These are phyloP conservation scores for Tolypocladium tundrense DNA, from an alignment of 2,329 filamentous ascomycete species.

Conservation along the genomic window DNA sequence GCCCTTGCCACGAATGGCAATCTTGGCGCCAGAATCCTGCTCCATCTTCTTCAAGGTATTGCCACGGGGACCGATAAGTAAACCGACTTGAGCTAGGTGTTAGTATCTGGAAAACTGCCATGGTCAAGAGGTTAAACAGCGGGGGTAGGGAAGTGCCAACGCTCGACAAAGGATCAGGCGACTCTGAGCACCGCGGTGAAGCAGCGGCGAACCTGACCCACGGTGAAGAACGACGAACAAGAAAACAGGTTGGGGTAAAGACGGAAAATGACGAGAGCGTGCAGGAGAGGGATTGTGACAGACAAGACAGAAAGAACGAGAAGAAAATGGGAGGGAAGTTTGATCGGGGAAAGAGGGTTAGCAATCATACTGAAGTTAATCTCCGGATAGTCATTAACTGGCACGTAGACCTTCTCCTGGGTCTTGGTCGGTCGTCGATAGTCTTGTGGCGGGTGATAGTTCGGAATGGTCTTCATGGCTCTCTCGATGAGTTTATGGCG, in stretches of 20 bases:
- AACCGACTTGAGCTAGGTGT: slow-evolving; percentile 98
- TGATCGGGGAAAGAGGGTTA: slow-evolving; percentile 71
- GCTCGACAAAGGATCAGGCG: background rate
- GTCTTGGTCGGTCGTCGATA: slow-evolving; percentile 99
- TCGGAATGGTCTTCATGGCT: slow-evolving; percentile 98
- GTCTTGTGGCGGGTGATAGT: slow-evolving; percentile 97
- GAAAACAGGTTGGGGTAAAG: background rate
- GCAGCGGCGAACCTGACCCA: background rate
- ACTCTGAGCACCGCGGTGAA: background rate
- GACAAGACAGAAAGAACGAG: slow-evolving; percentile 11
- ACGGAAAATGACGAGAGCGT: background rate
- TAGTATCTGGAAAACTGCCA: slow-evolving; percentile 50
- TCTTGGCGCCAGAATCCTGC: slow-evolving; percentile 91
- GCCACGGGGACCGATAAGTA: slow-evolving; percentile 99
- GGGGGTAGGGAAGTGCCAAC: background rate
- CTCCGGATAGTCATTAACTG: slow-evolving; percentile 99
- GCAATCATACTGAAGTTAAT: slow-evolving; percentile 99
- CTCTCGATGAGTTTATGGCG: slow-evolving; percentile 98
- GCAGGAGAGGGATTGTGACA: slow-evolving; percentile 3
- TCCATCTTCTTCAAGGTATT: slow-evolving; percentile 99
- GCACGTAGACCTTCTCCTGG: slow-evolving; percentile 99
- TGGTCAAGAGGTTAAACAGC: slow-evolving; percentile 1
- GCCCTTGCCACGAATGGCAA: slow-evolving; percentile 98
- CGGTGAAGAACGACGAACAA: background rate
- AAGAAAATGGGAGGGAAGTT: slow-evolving; percentile 35